A percentile compares a stretch with the other conserved stretches of the same genome.
phyloP scores from a whole-genome alignment of 352 stramenopile genomes.

The Pelagophyceae sp. region DNA sequence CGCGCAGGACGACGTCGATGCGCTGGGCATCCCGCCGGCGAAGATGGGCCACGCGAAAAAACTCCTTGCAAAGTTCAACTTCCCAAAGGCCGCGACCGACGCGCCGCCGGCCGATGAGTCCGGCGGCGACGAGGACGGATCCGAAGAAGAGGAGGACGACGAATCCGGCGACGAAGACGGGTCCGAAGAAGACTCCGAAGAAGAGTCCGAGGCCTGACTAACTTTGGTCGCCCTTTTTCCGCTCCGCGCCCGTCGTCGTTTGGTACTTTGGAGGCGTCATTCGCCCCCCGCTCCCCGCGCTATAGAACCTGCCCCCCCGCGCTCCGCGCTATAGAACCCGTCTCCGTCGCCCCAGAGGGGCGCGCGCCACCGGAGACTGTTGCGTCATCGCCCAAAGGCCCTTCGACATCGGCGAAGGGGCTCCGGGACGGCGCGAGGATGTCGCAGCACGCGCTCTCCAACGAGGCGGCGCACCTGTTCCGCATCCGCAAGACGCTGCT shows the following conservation, averaged over 20 bases:
- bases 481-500: slow-evolving; percentile 12
- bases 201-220: too few relatives aligned
- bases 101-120: not conserved
- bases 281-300: too few relatives aligned
- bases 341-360: not conserved
- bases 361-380: too few relatives aligned
- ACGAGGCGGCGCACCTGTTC: slow-evolving; percentile 12
- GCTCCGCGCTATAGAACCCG: too few relatives aligned
- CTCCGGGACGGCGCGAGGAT: too few relatives aligned
- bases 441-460: not conserved
- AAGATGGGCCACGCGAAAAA: slow-evolving; percentile 16
- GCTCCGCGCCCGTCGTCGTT: too few relatives aligned
- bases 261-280: too few relatives aligned
- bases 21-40: not conserved
- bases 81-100: not conserved
- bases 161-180: not conserved
- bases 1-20: not conserved
- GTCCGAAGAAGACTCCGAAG: not conserved
- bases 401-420: too few relatives aligned
- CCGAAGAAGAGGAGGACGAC: not conserved
- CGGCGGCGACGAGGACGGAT: not conserved
- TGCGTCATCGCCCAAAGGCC: not conserved
- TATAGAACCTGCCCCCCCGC: too few relatives aligned
- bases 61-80: not conserved
- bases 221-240: too few relatives aligned